Percentiles rank a stretch among this genome's conserved stretches.
phyloP scores from a whole-genome alignment of 202 grass and related monocot species.

The Alloteropsis angusta region DNA sequence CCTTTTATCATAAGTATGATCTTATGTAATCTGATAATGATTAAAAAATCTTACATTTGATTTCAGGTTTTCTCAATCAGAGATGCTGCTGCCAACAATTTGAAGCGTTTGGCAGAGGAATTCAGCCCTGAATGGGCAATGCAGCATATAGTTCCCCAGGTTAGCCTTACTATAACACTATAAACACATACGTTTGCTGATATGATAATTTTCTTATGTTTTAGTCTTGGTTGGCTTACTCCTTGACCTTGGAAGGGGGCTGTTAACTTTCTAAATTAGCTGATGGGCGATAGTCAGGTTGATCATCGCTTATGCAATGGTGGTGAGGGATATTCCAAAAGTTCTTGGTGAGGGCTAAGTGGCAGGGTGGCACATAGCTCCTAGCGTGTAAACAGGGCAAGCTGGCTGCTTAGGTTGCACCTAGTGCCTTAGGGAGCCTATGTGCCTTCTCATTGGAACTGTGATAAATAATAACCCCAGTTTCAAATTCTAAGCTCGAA shows the following conservation, averaged over 20 bases:
- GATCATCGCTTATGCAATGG: too few species aligned
- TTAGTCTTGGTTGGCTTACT: background rate
- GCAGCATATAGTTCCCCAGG: slow-evolving; percentile 81
- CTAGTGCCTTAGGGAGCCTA: background rate
- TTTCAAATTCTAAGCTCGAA: background rate
- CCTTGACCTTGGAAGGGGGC: background rate
- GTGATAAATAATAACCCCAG: background rate
- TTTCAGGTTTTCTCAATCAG: slow-evolving; percentile 69
- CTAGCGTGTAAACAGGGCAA: background rate
- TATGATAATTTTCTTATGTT: too few species aligned
- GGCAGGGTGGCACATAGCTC: too few species aligned
- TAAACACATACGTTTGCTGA: too few species aligned
- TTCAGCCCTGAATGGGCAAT: slow-evolving; percentile 80
- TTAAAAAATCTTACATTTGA: background rate
- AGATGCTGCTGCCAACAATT: slow-evolving; percentile 80
- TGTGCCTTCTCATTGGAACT: background rate
- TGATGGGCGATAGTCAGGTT: background rate
- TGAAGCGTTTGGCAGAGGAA: slow-evolving; percentile 71
- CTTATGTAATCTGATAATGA: too few species aligned
- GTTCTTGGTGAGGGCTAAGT: too few species aligned
- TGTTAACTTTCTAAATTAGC: background rate
- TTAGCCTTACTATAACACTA: background rate
- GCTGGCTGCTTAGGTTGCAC: background rate
- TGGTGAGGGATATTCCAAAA: too few species aligned
- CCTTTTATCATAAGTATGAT: too few species aligned